Conservation (phyloP, 1,139 yeast genomes). For the Chernovozyma aurita region DNA sequence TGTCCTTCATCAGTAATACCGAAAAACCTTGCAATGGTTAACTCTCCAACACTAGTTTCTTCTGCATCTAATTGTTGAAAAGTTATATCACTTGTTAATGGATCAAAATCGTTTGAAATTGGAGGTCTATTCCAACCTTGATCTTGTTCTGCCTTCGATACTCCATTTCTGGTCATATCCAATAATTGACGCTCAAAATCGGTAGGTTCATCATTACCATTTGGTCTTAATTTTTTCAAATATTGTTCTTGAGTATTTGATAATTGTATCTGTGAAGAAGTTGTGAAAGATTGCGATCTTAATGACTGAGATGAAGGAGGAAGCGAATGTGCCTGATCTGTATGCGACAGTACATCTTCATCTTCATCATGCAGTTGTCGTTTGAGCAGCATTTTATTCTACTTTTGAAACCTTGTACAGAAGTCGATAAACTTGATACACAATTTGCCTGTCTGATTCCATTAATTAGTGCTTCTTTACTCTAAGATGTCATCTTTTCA, state of each 20-base stretch:
- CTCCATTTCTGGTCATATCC: slow-evolving; percentile 48
- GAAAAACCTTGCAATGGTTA: slow-evolving; percentile 72
- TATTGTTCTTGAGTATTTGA: slow-evolving; percentile 28
- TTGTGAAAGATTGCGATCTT: slow-evolving; percentile 6
- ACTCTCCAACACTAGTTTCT: slow-evolving; percentile 59
- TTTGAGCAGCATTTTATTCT: slow-evolving; percentile 6
- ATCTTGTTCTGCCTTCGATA: slow-evolving; percentile 30
- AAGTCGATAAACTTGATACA: no score
- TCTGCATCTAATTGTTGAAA: slow-evolving; percentile 97
- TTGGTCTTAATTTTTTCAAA: slow-evolving; percentile 34
- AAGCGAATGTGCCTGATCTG: slow-evolving; percentile 37
- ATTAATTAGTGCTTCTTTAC: no score
- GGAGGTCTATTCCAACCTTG: slow-evolving; percentile 65
- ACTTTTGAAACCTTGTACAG: background rate
- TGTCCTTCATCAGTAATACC: slow-evolving; percentile 89
- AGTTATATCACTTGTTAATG: slow-evolving; percentile 47
- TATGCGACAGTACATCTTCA: slow-evolving; percentile 1
- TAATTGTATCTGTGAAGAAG: slow-evolving; percentile 19
- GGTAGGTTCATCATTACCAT: slow-evolving; percentile 45
- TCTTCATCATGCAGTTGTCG: slow-evolving; percentile 4
- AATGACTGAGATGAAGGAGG: slow-evolving; percentile 40
- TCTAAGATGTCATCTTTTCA: no score
- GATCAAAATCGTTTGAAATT: slow-evolving; percentile 45
- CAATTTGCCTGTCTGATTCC: no score
- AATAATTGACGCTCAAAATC: slow-evolving; percentile 63